Conservation (phyloP, 2,329 filamentous ascomycete species). For the Arthrocladium fulminans region DNA sequence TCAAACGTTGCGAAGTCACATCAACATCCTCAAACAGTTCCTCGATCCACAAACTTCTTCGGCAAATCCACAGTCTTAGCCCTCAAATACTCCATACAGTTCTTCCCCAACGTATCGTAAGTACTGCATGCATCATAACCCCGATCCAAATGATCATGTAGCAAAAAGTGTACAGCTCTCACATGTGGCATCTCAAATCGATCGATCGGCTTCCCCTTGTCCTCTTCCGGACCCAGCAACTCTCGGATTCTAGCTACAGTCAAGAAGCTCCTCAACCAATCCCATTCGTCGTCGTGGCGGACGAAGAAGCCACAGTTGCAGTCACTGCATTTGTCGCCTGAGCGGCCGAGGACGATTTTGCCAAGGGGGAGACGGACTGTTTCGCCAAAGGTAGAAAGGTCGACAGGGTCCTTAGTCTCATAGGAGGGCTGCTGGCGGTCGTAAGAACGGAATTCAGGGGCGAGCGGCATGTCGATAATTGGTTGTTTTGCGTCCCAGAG, state of each 20-base stretch:
- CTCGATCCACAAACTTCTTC: conserved; percentile 8
- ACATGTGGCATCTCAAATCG: conserved; percentile 12
- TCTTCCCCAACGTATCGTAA: conserved; percentile 10
- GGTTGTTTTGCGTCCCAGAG: conserved; percentile 11
- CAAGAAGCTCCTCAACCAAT: conserved; percentile 30
- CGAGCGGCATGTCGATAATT: conserved; percentile 13
- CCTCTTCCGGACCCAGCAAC: conserved; percentile 10
- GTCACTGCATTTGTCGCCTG: conserved; percentile 38
- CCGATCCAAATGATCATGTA: conserved; percentile 9
- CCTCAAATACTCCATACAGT: conserved; percentile 7
- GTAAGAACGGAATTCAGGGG: conserved; percentile 10
- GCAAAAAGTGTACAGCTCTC: conserved; percentile 11
- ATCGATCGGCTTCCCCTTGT: conserved; percentile 8
- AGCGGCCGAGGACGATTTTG: conserved; percentile 30
- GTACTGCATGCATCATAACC: conserved; percentile 1
- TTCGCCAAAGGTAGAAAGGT: conserved; percentile 21
- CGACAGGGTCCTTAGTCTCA: conserved; percentile 15
- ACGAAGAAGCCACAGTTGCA: conserved; percentile 41
- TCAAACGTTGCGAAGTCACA: too few relatives aligned
- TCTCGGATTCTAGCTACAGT: conserved; percentile 9
- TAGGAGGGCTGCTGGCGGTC: conserved; percentile 11
- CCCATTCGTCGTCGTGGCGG: conserved; percentile 34
- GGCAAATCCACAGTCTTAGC: conserved; percentile 7
- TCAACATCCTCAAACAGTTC: background rate
- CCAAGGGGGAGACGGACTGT: conserved; percentile 26